Evolutionary conservation across 2,329 filamentous ascomycete species (phyloP), one percentile per base, ranked within the genome.

Genomic region (Zasmidium cellare): DNA sequence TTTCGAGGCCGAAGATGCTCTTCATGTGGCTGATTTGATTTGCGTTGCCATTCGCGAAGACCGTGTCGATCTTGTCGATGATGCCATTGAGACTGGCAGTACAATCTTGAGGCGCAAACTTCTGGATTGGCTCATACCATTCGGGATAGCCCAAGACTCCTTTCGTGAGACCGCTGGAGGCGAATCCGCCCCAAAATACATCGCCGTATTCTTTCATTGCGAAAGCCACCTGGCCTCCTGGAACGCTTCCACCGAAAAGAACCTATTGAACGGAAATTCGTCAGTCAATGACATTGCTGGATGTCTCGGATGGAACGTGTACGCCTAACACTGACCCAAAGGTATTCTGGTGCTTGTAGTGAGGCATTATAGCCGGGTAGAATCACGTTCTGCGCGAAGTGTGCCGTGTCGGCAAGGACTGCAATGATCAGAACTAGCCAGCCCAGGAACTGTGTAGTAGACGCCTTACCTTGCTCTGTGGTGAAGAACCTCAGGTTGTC

Each of bases 131-230:
- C 69, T 86, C 84, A 62, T 79, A 87, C 68, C 87, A 87, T 62
- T 86, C 82, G 60, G 78, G 84, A 66, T 87, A 87, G 65, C 93
- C 88, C 61, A 85, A 85, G 55, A 93, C 87, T 2, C 89, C 89
- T 58, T 84, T 83, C 0, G 89, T 89, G 1, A 93, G 90, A 0
- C 88, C 91, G n/a, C 35, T 41, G n/a, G 35, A 16, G 0, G 88
- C 87, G 50, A 96, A 92, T 6, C 87, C 85, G 53, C 83, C 91
- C 81, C 84, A 92, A 73, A 89, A 93, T 3, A 87, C 75, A 18
- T 92, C 85, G 0, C 90, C 75, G 59, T 82, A 78, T 2, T 71
- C 70, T 59, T 80, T 79, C 51, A 82, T 61, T 0, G 79, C 77
- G 59, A 79, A 79, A 11, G 76, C 75, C 12, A 74, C 76, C 55